Percentiles rank a stretch among this genome's conserved stretches.
These are phyloP conservation scores for Leccinum subatratum DNA, from an alignment of 1,284 basidiomycete genomes.

Conservation along the genomic window DNA sequence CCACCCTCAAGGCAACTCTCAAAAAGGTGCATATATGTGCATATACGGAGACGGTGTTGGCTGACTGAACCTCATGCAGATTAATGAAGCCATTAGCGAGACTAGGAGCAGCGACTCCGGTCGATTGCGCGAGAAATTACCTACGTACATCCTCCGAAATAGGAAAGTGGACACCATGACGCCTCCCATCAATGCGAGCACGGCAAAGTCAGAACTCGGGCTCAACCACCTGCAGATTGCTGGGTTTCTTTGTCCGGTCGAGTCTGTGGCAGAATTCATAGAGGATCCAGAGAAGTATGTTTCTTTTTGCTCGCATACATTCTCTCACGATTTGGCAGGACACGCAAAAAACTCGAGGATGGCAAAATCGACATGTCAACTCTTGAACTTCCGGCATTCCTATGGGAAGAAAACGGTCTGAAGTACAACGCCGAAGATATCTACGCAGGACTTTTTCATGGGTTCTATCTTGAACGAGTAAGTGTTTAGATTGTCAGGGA, in stretches of 20 bases:
- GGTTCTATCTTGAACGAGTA: not conserved
- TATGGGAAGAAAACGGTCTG: not conserved
- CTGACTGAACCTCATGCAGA: not conserved
- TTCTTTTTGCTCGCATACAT: not conserved
- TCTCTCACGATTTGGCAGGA: not conserved
- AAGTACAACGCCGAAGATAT: not conserved
- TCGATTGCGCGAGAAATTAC: not conserved
- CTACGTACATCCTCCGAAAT: not conserved
- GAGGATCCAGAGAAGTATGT: not conserved
- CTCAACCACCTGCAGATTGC: slow-evolving; percentile 4
- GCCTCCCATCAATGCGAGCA: slow-evolving; percentile 1
- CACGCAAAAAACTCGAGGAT: not conserved
- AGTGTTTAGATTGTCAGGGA: not conserved
- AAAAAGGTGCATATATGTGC: slow-evolving; percentile 5
- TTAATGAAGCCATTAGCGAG: slow-evolving; percentile 2
- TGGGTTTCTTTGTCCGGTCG: not conserved
- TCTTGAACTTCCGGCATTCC: not conserved
- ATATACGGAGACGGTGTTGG: not conserved
- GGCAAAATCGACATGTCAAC: not conserved
- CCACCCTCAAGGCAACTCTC: not conserved
- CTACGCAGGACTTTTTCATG: not conserved
- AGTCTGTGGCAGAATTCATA: not conserved
- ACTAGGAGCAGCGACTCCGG: not conserved
- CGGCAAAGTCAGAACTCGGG: not conserved
- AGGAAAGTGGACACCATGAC: not conserved